Evolutionary conservation across 768 basidiomycete species (phyloP).

Genomic region (Russula compacta): DNA sequence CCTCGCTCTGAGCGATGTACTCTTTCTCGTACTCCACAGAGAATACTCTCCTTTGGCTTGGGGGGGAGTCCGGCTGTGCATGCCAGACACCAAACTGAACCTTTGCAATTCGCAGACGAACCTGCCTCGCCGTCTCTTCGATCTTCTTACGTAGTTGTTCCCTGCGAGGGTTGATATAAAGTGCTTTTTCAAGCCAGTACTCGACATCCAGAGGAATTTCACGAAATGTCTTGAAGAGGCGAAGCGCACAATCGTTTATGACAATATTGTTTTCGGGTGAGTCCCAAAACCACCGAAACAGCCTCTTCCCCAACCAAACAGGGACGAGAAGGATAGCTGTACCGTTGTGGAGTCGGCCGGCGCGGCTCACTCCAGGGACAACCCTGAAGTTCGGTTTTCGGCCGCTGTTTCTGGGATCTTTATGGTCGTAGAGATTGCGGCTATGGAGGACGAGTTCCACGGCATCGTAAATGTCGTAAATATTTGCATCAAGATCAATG

Average conservation of each 20-base stretch:
- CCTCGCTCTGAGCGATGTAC: constrained; percentile 36
- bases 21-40: constrained; percentile 62
- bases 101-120: constrained; percentile 43
- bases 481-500: constrained; percentile 32
- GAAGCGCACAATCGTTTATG: constrained; percentile 21
- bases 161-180: constrained; percentile 23
- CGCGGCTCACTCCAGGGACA: constrained; percentile 37
- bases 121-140: constrained; percentile 31
- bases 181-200: constrained; percentile 24
- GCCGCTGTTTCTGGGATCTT: constrained; percentile 26
- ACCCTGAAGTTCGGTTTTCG: constrained; percentile 51
- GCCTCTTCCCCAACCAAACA: constrained; percentile 34
- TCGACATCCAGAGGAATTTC: constrained; percentile 1
- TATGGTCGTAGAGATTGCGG: constrained; percentile 35
- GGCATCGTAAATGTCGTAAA: constrained; percentile 47
- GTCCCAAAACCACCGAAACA: constrained; percentile 35
- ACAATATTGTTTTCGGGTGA: constrained; percentile 19
- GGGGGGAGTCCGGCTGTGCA: constrained; percentile 22
- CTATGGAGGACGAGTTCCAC: constrained; percentile 52
- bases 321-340: constrained; percentile 29
- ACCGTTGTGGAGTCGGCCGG: constrained; percentile 51
- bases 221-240: constrained; percentile 16
- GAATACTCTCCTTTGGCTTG: constrained; percentile 31
- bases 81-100: constrained; percentile 63
- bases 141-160: constrained; percentile 19